Evolutionary conservation across 805 yeast species (phyloP), one percentile per base, ranked within the genome.

Genomic region (Starmera caribaea): DNA sequence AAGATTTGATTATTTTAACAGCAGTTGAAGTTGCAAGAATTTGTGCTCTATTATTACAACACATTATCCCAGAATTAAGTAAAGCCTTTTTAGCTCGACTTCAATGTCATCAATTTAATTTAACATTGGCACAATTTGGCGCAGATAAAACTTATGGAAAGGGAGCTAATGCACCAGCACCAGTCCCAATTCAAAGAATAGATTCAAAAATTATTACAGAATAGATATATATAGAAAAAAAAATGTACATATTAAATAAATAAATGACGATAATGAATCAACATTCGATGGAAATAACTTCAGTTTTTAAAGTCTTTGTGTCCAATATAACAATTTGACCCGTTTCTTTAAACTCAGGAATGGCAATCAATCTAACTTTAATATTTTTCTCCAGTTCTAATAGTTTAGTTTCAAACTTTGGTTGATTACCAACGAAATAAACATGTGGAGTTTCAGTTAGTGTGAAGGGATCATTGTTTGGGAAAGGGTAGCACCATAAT

Each of bases 351-450:
- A 89, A 92, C 33, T 66, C 66, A 0, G 98, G 97, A 7, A 92
- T 66, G 2, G 80, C 62, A 13, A 92, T 65, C 16, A 85, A 44
- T 37, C 78, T 63, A 9, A 81, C 75, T 29, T 62, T 62, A 8
- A 60, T 55, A 4, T 56, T 62, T 21, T 58, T 56, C 1, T 53
- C 62, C 12, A 73, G 50, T 24, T 59, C 53, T 14, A 73, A 47
- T 3, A 58, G 38, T 26, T 69, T 65, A 1, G 77, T 57, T 36
- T 70, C 80, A 56, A 69, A 87, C 28, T 58, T 54, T 0, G 80
- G 74, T 57, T 87, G 96, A 54, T 89, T 90, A 0, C 96, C 97
- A 4, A 76, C 86, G 49, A 86, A 76, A 53, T 83, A 87, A 3
- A 89, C 81, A 55, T 87, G 89, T 1, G 97, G 97, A 14, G 84